These are phyloP conservation scores for Misopates orontium DNA, from an alignment of 257 asterid species.

Conservation along the genomic window DNA sequence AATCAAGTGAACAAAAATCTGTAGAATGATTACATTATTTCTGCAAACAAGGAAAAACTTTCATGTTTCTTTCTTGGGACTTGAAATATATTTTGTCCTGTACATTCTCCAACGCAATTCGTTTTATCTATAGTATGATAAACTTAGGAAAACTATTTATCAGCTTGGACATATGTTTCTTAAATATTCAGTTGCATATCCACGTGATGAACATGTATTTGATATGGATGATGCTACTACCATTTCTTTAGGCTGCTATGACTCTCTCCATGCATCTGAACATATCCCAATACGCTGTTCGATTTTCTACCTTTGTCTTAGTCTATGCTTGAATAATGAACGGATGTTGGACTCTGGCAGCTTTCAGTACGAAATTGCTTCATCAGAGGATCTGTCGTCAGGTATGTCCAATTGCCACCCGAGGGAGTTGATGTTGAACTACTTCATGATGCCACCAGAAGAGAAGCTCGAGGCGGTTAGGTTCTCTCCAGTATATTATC, in stretches of 20 bases:
- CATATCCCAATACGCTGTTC: background rate
- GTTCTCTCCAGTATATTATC: background rate
- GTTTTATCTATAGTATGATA: too few species aligned
- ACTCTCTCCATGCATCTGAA: background rate
- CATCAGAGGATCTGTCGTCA: slow-evolving; percentile 95
- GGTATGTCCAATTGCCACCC: slow-evolving; percentile 95
- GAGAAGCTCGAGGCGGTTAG: slow-evolving; percentile 93
- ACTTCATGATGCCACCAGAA: slow-evolving; percentile 95
- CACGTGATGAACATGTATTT: background rate
- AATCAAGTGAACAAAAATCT: too few species aligned
- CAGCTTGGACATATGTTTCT: too few species aligned
- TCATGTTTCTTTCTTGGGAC: slow-evolving; percentile 4
- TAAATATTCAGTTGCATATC: background rate
- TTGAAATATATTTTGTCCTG: too few species aligned
- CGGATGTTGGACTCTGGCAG: slow-evolving; percentile 41
- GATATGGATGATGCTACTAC: too few species aligned
- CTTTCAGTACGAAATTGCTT: slow-evolving; percentile 96
- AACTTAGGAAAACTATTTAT: too few species aligned
- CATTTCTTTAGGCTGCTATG: background rate
- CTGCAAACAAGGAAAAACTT: background rate
- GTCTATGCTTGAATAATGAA: background rate
- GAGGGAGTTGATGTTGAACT: slow-evolving; percentile 95
- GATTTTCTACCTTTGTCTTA: background rate
- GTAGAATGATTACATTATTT: too few species aligned
- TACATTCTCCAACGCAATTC: too few species aligned